A percentile compares a stretch with the other conserved stretches of the same genome.
phyloP scores from a whole-genome alignment of 805 yeast species.

The Monosporozyma aquatica region DNA sequence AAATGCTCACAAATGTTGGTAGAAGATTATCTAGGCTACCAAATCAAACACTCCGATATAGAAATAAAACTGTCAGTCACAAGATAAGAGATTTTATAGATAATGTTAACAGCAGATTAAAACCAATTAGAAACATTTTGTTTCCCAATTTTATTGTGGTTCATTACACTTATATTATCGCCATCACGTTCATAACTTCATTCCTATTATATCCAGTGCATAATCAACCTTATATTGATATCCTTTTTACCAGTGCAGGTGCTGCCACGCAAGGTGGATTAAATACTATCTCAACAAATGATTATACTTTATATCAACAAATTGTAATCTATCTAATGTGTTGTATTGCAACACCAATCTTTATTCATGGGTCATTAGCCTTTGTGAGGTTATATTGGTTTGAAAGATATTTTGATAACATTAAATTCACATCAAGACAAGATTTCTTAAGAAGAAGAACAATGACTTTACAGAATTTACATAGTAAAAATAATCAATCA shows the following conservation, averaged over 20 bases:
- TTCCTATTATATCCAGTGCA: constrained; percentile 64
- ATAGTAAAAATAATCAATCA: neutral
- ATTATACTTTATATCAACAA: constrained; percentile 66
- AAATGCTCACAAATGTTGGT: neutral
- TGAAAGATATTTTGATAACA: constrained; percentile 74
- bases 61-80: constrained; percentile 33
- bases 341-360: constrained; percentile 72
- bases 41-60: constrained; percentile 6
- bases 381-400: constrained; percentile 79
- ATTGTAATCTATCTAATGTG: constrained; percentile 54
- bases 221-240: constrained; percentile 61
- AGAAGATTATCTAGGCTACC: neutral
- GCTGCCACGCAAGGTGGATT: constrained; percentile 86
- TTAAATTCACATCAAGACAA: constrained; percentile 60
- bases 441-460: constrained; percentile 75
- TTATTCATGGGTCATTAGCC: constrained; percentile 70
- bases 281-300: constrained; percentile 62
- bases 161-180: constrained; percentile 61
- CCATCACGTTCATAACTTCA: constrained; percentile 54
- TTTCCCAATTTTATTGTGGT: constrained; percentile 43
- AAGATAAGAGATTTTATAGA: constrained; percentile 30
- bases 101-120: constrained; percentile 16
- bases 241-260: constrained; percentile 63
- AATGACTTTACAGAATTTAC: constrained; percentile 20
- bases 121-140: constrained; percentile 29